Base-by-base conservation (phyloP, 148 eudicot genomes). In the Vaccinium macrocarpon region DNA sequence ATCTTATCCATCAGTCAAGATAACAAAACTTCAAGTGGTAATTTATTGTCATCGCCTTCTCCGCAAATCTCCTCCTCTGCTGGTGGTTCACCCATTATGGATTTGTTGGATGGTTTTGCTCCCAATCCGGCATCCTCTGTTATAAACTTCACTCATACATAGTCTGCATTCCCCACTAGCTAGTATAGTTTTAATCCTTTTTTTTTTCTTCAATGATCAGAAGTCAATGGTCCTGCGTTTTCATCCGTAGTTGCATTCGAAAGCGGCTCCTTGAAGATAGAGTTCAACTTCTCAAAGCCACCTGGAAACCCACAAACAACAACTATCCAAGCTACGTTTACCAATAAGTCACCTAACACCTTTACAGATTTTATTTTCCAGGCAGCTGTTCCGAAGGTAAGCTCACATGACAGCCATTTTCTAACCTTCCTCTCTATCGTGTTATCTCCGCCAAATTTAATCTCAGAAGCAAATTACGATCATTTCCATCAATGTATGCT, bases 331-430 rank as follows among this genome's bases (percentile, higher is more conserved):
- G 97, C 99, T 81, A 88, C 91, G 8, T 94, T 96, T 87, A 76
- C 80, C 23, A 96, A 96, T 80, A 88, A 92, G 85, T 92, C 97
- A 7, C 83, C 94, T 57, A 87, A 91, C 81, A 77, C 46, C 76
- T 93, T 89, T 78, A 89, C 93, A 61, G 92, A 94, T 90, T 96
- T 96, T 82, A 83, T 94, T 81, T 96, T 96, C 89, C 98, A 94
- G 90, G 98, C 99, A 78, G 99, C 99, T 77, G 99, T 96, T 76
- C 99, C 99, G 11, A 94, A 96, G 99, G 99, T 96, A 92, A 86
- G 23, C 12, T 52, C 15, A 55, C 15, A 57, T 18, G 56, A 38
- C 10, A 53, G 53, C 59, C n/a, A 27, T 42, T 66, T 18, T 55
- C 56, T 85, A 50, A 81, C 70, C 27, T 49, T 53, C 7, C 59